Conservation (phyloP, 352 stramenopile species). For the Phytopythium kandeliae region DNA sequence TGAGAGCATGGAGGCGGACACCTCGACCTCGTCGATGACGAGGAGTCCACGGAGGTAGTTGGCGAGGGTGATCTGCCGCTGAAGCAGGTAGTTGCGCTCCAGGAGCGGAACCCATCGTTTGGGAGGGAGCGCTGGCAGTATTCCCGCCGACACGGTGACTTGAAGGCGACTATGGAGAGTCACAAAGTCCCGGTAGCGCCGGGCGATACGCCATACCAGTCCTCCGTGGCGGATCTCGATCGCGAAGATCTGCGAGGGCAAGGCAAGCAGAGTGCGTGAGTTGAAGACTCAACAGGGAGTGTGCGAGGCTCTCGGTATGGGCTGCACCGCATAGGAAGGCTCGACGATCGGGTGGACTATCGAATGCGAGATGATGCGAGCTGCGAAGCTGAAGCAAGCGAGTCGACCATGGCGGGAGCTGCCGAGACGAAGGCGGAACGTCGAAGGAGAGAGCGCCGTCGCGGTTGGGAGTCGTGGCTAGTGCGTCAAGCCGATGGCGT, state of each 20-base stretch:
- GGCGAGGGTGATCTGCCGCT: slow-evolving; percentile 28
- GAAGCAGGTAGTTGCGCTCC: slow-evolving; percentile 32
- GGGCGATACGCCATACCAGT: slow-evolving; percentile 35
- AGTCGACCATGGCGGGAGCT: too few relatives aligned
- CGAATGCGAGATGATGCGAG: slow-evolving; percentile 24
- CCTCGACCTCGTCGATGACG: slow-evolving; percentile 28
- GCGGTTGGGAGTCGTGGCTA: slow-evolving; percentile 1
- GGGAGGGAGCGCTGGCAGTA: slow-evolving; percentile 28
- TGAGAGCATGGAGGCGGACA: slow-evolving; percentile 37
- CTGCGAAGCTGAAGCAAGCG: slow-evolving; percentile 9
- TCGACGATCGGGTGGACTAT: slow-evolving; percentile 36
- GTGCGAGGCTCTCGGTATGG: too few relatives aligned
- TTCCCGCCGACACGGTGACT: neutral
- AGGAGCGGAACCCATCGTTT: slow-evolving; percentile 32
- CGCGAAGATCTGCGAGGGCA: slow-evolving; percentile 27
- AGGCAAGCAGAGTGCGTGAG: neutral
- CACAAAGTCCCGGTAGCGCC: slow-evolving; percentile 43
- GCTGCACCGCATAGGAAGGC: slow-evolving; percentile 24
- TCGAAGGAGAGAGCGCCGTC: neutral
- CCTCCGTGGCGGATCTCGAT: slow-evolving; percentile 30
- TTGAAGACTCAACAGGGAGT: neutral
- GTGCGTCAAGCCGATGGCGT: neutral
- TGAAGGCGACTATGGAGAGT: slow-evolving; percentile 24
- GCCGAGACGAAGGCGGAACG: neutral
- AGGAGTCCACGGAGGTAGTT: slow-evolving; percentile 42